Conservation (phyloP, 352 stramenopile species). For the Phytophthora sansomeana region DNA sequence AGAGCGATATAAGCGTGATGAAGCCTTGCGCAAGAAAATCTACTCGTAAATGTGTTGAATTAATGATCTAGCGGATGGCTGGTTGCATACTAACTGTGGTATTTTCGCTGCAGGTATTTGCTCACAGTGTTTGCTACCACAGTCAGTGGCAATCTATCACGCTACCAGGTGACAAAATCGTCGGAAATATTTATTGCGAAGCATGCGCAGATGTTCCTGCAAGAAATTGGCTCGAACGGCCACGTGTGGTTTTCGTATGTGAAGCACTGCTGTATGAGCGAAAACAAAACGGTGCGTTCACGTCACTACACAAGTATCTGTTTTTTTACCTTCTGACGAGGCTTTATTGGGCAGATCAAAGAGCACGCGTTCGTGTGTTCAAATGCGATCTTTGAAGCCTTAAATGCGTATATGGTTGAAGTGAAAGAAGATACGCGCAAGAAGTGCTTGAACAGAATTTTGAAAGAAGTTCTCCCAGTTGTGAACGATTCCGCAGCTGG, state of each 20-base stretch:
- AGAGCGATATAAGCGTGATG: constrained; percentile 52
- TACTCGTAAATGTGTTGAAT: constrained; percentile 59
- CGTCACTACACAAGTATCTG: background rate
- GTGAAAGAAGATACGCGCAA: constrained; percentile 62
- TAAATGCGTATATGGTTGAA: constrained; percentile 51
- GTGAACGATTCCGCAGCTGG: constrained; percentile 57
- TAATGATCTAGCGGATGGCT: background rate
- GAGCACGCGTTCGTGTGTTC: constrained; percentile 62
- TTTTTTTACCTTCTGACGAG: background rate
- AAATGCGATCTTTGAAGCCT: constrained; percentile 49
- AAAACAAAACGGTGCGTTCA: constrained; percentile 74
- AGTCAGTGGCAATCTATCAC: constrained; percentile 62
- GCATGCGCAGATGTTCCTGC: constrained; percentile 48
- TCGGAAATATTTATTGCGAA: constrained; percentile 59
- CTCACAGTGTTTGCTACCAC: constrained; percentile 67
- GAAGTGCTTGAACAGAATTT: constrained; percentile 72
- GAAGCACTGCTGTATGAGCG: constrained; percentile 68
- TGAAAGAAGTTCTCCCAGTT: constrained; percentile 74
- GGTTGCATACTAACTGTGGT: background rate
- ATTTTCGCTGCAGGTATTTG: constrained; percentile 53
- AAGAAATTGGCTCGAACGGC: constrained; percentile 64
- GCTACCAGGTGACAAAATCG: constrained; percentile 77
- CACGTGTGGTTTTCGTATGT: constrained; percentile 74
- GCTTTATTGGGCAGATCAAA: constrained; percentile 59
- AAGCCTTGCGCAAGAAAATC: constrained; percentile 57